Evolutionary conservation across 2,329 filamentous ascomycete species (phyloP).

Genomic region (Pleurostoma richardsiae): DNA sequence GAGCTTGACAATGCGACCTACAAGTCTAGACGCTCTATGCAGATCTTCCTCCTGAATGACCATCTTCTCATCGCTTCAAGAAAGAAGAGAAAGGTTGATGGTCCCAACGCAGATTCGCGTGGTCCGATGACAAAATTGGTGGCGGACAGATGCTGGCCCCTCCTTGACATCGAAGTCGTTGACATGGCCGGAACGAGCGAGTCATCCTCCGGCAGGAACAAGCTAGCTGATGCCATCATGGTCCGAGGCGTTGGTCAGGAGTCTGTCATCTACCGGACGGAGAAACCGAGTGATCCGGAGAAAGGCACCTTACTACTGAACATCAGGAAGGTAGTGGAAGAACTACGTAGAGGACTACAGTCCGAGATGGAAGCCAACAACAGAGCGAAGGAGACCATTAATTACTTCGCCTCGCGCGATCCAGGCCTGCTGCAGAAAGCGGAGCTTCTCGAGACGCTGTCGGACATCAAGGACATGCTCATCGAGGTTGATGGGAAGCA

Average conservation of each 20-base stretch:
- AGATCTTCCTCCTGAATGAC: constrained; percentile 90
- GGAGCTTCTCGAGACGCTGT: constrained; percentile 72
- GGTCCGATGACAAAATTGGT: constrained; percentile 70
- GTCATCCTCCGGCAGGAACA: constrained; percentile 50
- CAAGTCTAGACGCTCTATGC: constrained; percentile 84
- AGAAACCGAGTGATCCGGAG: constrained; percentile 71
- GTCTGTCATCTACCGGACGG: constrained; percentile 90
- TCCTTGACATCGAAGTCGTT: constrained; percentile 88
- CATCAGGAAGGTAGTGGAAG: constrained; percentile 88
- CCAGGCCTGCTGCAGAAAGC: constrained; percentile 73
- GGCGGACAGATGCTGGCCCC: constrained; percentile 88
- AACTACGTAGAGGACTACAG: constrained; percentile 78
- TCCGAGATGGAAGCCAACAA: constrained; percentile 85
- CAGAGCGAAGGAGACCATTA: constrained; percentile 77
- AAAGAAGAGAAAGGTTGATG: constrained; percentile 86
- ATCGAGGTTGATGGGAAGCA: constrained; percentile 97
- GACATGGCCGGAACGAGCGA: constrained; percentile 71
- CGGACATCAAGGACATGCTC: constrained; percentile 77
- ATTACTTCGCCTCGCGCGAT: constrained; percentile 77
- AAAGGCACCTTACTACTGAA: constrained; percentile 80
- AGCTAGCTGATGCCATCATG: constrained; percentile 82
- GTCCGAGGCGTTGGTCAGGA: constrained; percentile 80
- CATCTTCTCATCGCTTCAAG: constrained; percentile 86
- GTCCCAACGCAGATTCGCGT: constrained; percentile 41
- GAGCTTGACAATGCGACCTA: constrained; percentile 97